Percentiles rank a stretch among this genome's conserved stretches.
Evolutionary conservation across 108 stramenopile genomes (phyloP).

Genomic region (Discostella stelligeroides): DNA sequence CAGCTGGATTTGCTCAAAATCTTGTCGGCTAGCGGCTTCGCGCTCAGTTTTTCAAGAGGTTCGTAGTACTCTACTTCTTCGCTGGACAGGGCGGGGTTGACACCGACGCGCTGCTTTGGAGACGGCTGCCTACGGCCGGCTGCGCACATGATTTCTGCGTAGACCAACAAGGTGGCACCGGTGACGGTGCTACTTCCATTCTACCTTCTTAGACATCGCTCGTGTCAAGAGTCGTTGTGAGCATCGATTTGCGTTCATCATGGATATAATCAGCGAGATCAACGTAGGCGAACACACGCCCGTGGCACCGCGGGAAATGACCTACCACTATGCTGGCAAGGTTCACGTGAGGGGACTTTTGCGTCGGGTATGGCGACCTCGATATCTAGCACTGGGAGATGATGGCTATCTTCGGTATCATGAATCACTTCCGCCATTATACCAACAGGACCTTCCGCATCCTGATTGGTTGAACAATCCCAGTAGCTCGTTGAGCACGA

Average conservation of each 20-base stretch:
- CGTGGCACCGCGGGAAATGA: constrained; percentile 20
- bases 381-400: constrained; percentile 77
- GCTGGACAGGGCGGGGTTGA: no score
- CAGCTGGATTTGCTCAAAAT: no score
- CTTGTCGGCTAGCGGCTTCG: no score
- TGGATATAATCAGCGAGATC: background rate
- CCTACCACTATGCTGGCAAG: constrained; percentile 60
- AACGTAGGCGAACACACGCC: constrained; percentile 2
- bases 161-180: no score
- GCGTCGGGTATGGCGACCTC: constrained; percentile 87
- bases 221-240: background rate
- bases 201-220: background rate
- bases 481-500: no score
- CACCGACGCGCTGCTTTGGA: no score
- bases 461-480: constrained; percentile 18
- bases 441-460: constrained; percentile 23
- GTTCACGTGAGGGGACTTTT: constrained; percentile 84
- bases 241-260: background rate
- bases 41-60: no score
- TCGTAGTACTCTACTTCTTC: no score
- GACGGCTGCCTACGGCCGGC: no score
- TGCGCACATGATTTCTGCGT: no score
- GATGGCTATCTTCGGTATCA: constrained; percentile 83
- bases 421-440: constrained; percentile 56
- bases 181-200: background rate